Conservation (phyloP, 1,284 basidiomycete species). For the Naganishia liquefaciens region DNA sequence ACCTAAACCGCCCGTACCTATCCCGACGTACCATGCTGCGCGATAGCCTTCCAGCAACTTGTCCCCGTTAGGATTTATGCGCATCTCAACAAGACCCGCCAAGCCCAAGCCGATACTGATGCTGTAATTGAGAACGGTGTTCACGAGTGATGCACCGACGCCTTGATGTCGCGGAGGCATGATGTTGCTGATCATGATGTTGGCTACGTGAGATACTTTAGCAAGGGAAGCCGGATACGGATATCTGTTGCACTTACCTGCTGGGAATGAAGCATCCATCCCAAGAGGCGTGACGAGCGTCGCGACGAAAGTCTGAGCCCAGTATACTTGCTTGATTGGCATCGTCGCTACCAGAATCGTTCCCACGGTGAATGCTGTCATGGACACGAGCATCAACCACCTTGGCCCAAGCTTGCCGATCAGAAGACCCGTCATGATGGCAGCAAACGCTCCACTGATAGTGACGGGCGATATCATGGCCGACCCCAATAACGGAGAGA, state of each 20-base stretch:
- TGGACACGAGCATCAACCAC: slow-evolving; percentile 39
- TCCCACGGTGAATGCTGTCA: slow-evolving; percentile 40
- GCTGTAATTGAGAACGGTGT: slow-evolving; percentile 32
- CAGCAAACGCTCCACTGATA: slow-evolving; percentile 37
- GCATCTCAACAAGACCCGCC: slow-evolving; percentile 28
- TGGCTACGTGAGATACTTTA: neutral
- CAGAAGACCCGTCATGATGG: slow-evolving; percentile 37
- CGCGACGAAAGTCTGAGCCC: slow-evolving; percentile 37
- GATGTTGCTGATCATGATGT: slow-evolving; percentile 28
- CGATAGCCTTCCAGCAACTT: slow-evolving; percentile 31
- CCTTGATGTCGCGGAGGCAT: slow-evolving; percentile 33
- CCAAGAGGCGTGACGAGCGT: slow-evolving; percentile 29
- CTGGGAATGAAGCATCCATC: slow-evolving; percentile 29
- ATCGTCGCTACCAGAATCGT: slow-evolving; percentile 36
- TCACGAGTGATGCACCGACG: slow-evolving; percentile 30
- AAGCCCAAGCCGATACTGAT: slow-evolving; percentile 32
- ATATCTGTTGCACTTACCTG: neutral
- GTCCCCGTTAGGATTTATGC: slow-evolving; percentile 27
- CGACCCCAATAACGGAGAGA: slow-evolving; percentile 35
- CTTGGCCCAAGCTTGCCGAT: slow-evolving; percentile 38
- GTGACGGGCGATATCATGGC: slow-evolving; percentile 38
- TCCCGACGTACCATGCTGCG: slow-evolving; percentile 31
- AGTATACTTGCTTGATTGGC: slow-evolving; percentile 36
- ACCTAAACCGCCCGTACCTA: slow-evolving; percentile 24
- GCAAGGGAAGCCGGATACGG: neutral